Conservation (phyloP, 805 yeast genomes). For the Ogataea neopini region DNA sequence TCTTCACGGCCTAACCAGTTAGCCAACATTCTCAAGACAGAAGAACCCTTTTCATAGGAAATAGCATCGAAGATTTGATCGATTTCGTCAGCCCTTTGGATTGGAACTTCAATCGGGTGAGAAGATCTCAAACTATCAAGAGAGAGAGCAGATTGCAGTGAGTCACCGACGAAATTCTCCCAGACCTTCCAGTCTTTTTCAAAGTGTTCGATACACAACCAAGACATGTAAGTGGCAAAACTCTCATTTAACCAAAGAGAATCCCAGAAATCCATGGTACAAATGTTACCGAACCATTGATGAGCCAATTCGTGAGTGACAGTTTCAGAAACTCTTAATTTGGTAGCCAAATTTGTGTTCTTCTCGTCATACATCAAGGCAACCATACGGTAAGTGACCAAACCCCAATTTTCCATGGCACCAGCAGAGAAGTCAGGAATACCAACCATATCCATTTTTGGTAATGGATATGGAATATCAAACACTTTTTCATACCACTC, state of each 20-base stretch:
- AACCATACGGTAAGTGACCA: conserved; percentile 66
- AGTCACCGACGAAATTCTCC: conserved; percentile 56
- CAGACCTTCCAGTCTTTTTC: conserved; percentile 84
- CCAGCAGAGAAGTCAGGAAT: conserved; percentile 80
- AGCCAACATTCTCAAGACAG: conserved; percentile 75
- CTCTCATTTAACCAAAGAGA: conserved; percentile 90
- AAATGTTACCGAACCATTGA: conserved; percentile 90
- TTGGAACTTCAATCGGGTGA: conserved; percentile 87
- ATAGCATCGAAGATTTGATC: conserved; percentile 83
- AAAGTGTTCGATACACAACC: conserved; percentile 65
- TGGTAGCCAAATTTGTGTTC: conserved; percentile 50
- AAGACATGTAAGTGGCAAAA: conserved; percentile 86
- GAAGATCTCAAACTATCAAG: conserved; percentile 65
- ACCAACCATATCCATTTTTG: conserved; percentile 80
- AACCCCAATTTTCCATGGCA: conserved; percentile 93
- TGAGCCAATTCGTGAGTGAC: conserved; percentile 90
- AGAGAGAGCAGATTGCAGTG: conserved; percentile 52
- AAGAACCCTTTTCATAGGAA: conserved; percentile 80
- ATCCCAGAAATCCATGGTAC: conserved; percentile 94
- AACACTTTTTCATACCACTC: conserved; percentile 53
- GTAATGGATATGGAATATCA: conserved; percentile 68
- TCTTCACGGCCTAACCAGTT: conserved; percentile 67
- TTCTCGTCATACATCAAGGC: conserved; percentile 52
- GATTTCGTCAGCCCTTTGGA: conserved; percentile 75
- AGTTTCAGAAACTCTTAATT: conserved; percentile 78